Evolutionary conservation across 2,329 filamentous ascomycete species (phyloP).

Genomic region (Colletotrichum godetiae): DNA sequence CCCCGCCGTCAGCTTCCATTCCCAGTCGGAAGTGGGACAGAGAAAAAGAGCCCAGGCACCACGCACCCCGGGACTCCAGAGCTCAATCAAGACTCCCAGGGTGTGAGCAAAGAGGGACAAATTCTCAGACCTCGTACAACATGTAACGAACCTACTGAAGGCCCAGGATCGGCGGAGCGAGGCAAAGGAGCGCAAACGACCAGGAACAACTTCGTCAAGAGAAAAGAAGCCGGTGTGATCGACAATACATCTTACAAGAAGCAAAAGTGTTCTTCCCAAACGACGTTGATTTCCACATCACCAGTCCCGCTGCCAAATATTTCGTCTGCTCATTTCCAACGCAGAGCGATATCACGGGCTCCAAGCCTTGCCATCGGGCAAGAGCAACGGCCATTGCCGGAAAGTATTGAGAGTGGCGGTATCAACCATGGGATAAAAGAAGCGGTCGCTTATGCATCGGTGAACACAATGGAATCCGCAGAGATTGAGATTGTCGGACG

Average conservation of each 20-base stretch:
- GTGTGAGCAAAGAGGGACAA: not conserved
- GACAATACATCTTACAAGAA: not conserved
- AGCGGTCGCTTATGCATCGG: not conserved
- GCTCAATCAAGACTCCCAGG: not conserved
- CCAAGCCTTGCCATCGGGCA: not conserved
- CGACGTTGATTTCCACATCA: not conserved
- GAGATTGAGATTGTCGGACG: not conserved
- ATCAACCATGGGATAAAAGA: not conserved
- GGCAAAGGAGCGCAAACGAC: not conserved
- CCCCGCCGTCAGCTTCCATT: constrained; percentile 10
- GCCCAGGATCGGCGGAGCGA: not conserved
- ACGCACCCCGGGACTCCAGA: not conserved
- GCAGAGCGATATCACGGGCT: not conserved
- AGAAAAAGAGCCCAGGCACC: not conserved
- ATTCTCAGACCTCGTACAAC: not conserved
- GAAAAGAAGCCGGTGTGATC: not conserved
- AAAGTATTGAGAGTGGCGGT: not conserved
- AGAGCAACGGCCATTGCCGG: no score
- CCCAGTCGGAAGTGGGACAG: not conserved
- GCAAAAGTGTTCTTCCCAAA: not conserved
- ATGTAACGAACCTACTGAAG: not conserved
- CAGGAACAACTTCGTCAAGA: not conserved
- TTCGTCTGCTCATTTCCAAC: not conserved
- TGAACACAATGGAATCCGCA: not conserved
- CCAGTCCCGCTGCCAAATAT: not conserved